Percentiles rank a stretch among this genome's conserved stretches.
phyloP scores from a whole-genome alignment of 371 early-diverging fungal species.

The Mortierella sp. region DNA sequence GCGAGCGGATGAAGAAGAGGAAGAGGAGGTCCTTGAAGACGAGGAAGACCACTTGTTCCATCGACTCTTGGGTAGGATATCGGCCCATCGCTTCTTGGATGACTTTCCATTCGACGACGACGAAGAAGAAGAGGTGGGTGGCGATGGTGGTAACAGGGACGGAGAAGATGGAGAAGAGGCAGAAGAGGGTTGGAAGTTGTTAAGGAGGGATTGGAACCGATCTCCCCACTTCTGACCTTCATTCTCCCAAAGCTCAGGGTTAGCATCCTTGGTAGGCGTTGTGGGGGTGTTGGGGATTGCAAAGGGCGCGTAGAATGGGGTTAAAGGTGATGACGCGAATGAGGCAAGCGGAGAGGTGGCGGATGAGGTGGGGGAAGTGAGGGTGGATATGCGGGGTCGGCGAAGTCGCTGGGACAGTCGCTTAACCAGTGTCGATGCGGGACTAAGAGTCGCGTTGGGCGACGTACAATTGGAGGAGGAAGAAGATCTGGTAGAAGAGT shows the following conservation, averaged over 20 bases:
- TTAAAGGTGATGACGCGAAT: slow-evolving; percentile 6
- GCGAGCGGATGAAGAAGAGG: background rate
- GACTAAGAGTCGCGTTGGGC: background rate
- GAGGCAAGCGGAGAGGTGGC: background rate
- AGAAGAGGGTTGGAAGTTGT: slow-evolving; percentile 29
- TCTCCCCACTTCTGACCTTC: slow-evolving; percentile 52
- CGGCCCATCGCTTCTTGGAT: slow-evolving; percentile 25
- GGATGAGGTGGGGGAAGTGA: background rate
- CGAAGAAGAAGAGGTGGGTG: background rate
- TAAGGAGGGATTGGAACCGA: slow-evolving; percentile 42
- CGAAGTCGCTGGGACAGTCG: background rate
- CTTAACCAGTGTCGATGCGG: background rate
- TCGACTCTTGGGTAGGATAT: slow-evolving; percentile 43
- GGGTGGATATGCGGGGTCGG: slow-evolving; percentile 2
- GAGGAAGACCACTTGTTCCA: slow-evolving; percentile 32
- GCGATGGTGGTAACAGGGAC: background rate
- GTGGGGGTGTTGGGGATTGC: background rate
- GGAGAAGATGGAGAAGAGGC: background rate
- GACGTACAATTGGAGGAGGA: background rate
- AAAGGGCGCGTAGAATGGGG: background rate
- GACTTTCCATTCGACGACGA: slow-evolving; percentile 27
- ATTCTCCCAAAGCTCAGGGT: slow-evolving; percentile 35
- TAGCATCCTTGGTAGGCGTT: slow-evolving; percentile 28
- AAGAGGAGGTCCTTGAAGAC: slow-evolving; percentile 5
- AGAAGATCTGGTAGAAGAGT: background rate